A percentile compares a stretch with the other conserved stretches of the same genome.
Evolutionary conservation across 495 filamentous ascomycete genomes (phyloP).

Genomic region (Thozetella sp.): DNA sequence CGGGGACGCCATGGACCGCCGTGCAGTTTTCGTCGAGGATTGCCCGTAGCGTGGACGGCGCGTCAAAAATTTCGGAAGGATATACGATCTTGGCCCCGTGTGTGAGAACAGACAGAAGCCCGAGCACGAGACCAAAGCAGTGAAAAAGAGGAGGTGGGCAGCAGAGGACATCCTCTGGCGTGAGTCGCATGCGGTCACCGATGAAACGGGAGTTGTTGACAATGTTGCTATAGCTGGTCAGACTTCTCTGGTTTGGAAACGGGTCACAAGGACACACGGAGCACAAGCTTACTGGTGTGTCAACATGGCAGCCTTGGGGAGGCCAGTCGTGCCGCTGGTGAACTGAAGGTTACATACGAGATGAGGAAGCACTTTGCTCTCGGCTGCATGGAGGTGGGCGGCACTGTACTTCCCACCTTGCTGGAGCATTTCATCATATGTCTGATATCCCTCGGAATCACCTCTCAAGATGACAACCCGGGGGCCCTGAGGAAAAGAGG

Average conservation of each 20-base stretch:
- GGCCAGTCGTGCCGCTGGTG: constrained; percentile 71
- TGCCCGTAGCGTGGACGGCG: constrained; percentile 57
- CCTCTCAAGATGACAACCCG: constrained; percentile 60
- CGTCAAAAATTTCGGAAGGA: constrained; percentile 65
- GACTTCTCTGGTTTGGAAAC: no score
- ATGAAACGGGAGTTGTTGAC: constrained; percentile 73
- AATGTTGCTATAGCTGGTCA: constrained; percentile 53
- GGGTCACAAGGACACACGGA: neutral
- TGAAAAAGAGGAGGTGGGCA: constrained; percentile 75
- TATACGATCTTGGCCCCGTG: constrained; percentile 70
- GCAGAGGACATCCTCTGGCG: constrained; percentile 63
- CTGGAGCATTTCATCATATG: constrained; percentile 52
- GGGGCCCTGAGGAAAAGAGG: constrained; percentile 30
- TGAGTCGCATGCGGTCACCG: constrained; percentile 67
- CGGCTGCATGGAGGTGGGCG: constrained; percentile 27
- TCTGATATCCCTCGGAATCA: constrained; percentile 46
- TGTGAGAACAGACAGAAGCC: constrained; percentile 65
- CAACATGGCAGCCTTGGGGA: constrained; percentile 75
- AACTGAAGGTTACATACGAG: constrained; percentile 73
- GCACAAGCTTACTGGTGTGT: constrained; percentile 62
- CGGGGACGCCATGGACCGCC: constrained; percentile 70
- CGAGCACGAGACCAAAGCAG: constrained; percentile 74
- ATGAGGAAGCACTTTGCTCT: constrained; percentile 52
- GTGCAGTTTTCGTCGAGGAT: constrained; percentile 67
- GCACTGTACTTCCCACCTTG: constrained; percentile 40